Percentiles rank a stretch among this genome's conserved stretches.
phyloP scores from a whole-genome alignment of 345 rosid species.

The Eucalyptus camaldulensis region DNA sequence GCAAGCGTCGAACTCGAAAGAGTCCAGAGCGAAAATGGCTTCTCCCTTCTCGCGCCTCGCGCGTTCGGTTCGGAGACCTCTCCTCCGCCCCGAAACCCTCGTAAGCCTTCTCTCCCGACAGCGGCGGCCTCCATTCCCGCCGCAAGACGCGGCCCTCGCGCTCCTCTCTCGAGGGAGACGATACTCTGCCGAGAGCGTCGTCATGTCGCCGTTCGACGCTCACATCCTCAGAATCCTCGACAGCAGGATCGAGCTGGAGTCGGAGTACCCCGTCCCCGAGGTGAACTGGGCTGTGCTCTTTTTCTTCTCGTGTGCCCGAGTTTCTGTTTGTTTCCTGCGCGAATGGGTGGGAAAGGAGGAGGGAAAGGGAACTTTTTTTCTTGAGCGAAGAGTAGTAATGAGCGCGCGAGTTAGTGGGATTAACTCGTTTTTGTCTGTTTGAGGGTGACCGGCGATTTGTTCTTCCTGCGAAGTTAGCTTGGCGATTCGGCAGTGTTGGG shows the following conservation, averaged over 20 bases:
- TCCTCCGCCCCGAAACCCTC: neutral
- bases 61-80: neutral
- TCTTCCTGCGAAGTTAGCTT: neutral
- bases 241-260: constrained; percentile 46
- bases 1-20: neutral
- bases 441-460: neutral
- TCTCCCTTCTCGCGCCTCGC: neutral
- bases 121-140: neutral
- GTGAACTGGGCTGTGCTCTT: constrained; percentile 1
- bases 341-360: neutral
- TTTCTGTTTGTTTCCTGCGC: neutral
- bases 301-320: neutral
- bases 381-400: neutral
- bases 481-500: neutral
- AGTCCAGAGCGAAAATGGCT: neutral
- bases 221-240: constrained; percentile 58
- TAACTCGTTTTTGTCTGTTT: neutral
- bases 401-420: neutral
- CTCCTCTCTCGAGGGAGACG: constrained; percentile 1
- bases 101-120: neutral
- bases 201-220: constrained; percentile 36
- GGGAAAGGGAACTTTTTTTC: neutral
- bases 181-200: neutral
- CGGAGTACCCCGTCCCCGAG: constrained; percentile 47
- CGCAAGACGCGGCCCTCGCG: neutral